Conservation (phyloP, 768 basidiomycete species). For the Tephrocybe rancida region DNA sequence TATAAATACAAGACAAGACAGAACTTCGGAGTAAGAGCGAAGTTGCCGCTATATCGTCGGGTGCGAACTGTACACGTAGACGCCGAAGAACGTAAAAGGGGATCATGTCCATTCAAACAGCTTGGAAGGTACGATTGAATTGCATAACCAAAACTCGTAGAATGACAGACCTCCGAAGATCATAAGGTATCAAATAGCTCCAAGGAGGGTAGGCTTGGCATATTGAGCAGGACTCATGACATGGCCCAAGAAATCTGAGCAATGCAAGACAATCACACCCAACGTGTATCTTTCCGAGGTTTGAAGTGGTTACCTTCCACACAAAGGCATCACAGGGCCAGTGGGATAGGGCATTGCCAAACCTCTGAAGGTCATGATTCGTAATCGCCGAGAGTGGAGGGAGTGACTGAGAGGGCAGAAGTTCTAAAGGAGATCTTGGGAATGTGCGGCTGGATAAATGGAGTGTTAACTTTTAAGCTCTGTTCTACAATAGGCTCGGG, state of each 20-base stretch:
- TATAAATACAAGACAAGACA: background rate
- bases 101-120: background rate
- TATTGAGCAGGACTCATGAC: background rate
- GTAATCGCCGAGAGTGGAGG: no score
- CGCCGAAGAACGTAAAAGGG: background rate
- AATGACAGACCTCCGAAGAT: background rate
- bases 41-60: slow-evolving; percentile 3
- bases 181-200: background rate
- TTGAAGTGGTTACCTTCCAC: background rate
- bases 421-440: no score
- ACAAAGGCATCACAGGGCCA: background rate
- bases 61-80: background rate
- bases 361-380: no score
- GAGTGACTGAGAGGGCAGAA: no score
- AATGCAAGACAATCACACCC: background rate
- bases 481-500: no score
- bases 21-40: background rate
- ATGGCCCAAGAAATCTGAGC: background rate
- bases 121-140: background rate
- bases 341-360: no score
- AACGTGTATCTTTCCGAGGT: background rate
- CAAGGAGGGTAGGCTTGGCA: slow-evolving; percentile 2
- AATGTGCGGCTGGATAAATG: no score
- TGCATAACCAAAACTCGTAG: background rate
- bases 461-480: no score